Evolutionary conservation across 306 rosid species (phyloP), one percentile per base, ranked within the genome.

Genomic region (Quercus engelmannii): DNA sequence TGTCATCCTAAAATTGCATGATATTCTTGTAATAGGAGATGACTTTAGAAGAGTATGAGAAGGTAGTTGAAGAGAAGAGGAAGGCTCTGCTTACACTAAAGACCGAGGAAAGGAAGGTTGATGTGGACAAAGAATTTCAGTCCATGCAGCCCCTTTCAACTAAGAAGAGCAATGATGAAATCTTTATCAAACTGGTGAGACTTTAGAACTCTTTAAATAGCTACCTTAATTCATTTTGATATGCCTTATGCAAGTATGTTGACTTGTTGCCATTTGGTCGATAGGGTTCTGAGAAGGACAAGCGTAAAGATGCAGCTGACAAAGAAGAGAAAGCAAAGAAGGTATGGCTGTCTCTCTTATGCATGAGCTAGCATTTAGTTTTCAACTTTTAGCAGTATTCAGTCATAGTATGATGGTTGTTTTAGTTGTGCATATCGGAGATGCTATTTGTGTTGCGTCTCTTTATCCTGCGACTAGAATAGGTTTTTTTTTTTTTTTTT

Each of bases 221-320:
- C 15, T 12, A 21, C 35, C 31, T 3, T 18, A 5, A 8, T 68
- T 52, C 5, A 18, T 52, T 35, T 35, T 57, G 1, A 17, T 75
- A 5, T 9, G 5, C 23, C 49, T 55, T 19, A 15, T 75, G 21
- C 26, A 23, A 21, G 28, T 55, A 23, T 71, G 57, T 4, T 80
- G 15, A 78, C 33, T 6, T 1, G 6, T 51, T 5, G 17, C 12
- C 26, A 3, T 55, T 73, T 77, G 10, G 7, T 74, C 69, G 14
- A 4, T 67, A 96, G 98, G 93, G 99, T 59, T 85, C 94, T 84
- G 99, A 93, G 54, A 96, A 96, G 86, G 99, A 96, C 69, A 96
- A 86, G 80, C 94, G 92, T 78, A 96, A 87, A 76, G 99, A 96
- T 19, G 90, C 85, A 54, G 80, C 86, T 74, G 97, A 96, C 43